Evolutionary conservation across 257 asterid genomes (phyloP).

Genomic region (Marsdenia floribunda): DNA sequence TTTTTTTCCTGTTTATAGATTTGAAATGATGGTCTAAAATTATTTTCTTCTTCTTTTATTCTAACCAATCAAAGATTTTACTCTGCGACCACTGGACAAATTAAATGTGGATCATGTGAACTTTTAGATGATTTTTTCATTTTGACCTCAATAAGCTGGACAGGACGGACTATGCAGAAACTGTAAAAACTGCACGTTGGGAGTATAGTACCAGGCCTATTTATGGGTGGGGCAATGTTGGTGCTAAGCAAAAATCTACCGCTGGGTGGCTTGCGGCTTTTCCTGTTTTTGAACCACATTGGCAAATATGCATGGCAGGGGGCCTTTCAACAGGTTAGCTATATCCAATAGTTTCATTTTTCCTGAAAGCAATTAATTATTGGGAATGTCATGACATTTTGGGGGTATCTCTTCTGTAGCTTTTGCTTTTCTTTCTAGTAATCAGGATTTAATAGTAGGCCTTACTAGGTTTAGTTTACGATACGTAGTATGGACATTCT

Average conservation of each 20-base stretch:
- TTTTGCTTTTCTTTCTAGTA: not conserved
- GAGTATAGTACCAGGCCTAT: constrained; percentile 82
- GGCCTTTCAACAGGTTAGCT: constrained; percentile 91
- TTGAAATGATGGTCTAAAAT: not conserved
- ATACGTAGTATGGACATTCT: not conserved
- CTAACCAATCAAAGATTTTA: not conserved
- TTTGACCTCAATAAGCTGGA: constrained; percentile 35
- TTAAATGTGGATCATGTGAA: not conserved
- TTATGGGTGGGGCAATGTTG: constrained; percentile 93
- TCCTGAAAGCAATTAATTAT: not conserved
- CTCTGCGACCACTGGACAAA: not conserved
- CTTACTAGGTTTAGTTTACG: not conserved
- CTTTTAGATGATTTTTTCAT: constrained; percentile 18
- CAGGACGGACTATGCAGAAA: constrained; percentile 85
- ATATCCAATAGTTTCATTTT: constrained; percentile 2
- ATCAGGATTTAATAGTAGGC: not conserved
- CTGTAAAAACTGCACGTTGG: constrained; percentile 87
- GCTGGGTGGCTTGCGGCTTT: constrained; percentile 99
- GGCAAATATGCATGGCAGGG: constrained; percentile 98
- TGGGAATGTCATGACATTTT: not conserved
- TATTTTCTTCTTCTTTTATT: not conserved
- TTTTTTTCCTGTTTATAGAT: too few species aligned
- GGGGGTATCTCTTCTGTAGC: not conserved
- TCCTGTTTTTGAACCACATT: constrained; percentile 99
- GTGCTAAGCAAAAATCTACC: constrained; percentile 79